phyloP scores from a whole-genome alignment of 805 yeast species.

The Maudiozyma pseudohumilis region DNA sequence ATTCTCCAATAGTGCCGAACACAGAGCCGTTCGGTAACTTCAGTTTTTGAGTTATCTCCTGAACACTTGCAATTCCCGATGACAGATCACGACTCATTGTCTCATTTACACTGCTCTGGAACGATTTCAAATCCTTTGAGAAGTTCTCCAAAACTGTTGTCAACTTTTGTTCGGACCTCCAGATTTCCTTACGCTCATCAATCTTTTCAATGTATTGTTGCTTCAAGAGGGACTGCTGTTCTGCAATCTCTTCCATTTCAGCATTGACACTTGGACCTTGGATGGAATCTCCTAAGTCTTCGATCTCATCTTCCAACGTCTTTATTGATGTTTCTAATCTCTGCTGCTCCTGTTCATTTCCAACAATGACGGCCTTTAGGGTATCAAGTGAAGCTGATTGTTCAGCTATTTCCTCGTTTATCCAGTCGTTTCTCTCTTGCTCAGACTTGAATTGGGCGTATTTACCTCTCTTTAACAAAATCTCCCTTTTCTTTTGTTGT shows the following conservation, averaged over 20 bases:
- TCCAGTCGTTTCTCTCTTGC: conserved; percentile 59
- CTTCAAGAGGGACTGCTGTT: conserved; percentile 29
- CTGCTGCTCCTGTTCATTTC: conserved; percentile 3
- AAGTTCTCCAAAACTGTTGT: conserved; percentile 48
- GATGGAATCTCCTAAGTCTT: conserved; percentile 30
- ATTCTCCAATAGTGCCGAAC: conserved; percentile 77
- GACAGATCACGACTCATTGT: conserved; percentile 68
- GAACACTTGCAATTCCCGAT: conserved; percentile 60
- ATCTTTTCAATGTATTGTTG: conserved; percentile 35
- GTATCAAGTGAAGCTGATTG: conserved; percentile 23
- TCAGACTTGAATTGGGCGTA: conserved; percentile 46
- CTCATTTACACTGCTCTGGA: conserved; percentile 53
- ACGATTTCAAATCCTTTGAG: conserved; percentile 42
- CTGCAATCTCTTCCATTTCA: conserved; percentile 28
- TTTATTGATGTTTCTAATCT: conserved; percentile 14
- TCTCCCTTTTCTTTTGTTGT: conserved; percentile 43
- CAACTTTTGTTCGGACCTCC: conserved; percentile 70
- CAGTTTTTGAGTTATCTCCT: conserved; percentile 48
- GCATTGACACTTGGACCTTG: conserved; percentile 28
- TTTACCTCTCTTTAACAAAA: conserved; percentile 66
- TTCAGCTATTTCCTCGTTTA: conserved; percentile 39
- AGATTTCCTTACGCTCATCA: conserved; percentile 60
- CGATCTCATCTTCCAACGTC: conserved; percentile 25
- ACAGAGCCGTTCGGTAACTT: conserved; percentile 48
- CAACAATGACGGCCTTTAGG: conserved; percentile 13